These are phyloP conservation scores for barrel medic (Medicago truncatula) DNA, from an alignment of 306 rosid genomes.

Conservation along the genomic window DNA sequence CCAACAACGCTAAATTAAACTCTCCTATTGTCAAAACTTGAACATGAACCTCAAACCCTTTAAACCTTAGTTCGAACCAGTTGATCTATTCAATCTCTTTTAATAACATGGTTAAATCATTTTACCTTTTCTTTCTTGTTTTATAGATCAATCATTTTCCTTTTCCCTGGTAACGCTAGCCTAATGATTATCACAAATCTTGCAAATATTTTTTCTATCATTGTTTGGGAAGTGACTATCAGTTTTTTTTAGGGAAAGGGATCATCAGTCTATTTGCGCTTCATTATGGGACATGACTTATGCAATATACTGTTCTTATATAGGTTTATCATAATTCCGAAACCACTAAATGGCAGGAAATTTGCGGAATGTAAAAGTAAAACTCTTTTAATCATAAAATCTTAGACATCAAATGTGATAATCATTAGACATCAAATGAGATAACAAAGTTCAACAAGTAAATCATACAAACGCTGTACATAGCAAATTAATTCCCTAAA, in stretches of 20 bases:
- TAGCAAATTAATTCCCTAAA: too few relatives aligned
- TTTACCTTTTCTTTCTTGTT: too few relatives aligned
- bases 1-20: too few relatives aligned
- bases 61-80: too few relatives aligned
- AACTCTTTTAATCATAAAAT: constrained; percentile 40
- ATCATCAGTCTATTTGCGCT: background rate
- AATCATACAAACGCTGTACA: background rate
- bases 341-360: constrained; percentile 23
- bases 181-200: constrained; percentile 10
- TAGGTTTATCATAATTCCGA: background rate
- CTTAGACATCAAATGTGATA: constrained; percentile 29
- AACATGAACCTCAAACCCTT: too few relatives aligned
- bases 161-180: background rate
- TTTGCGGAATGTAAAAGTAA: background rate
- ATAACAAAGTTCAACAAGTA: constrained; percentile 11
- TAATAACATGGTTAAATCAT: too few relatives aligned
- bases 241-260: background rate
- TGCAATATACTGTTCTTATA: background rate
- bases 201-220: background rate
- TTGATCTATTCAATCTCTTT: too few relatives aligned
- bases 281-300: constrained; percentile 29
- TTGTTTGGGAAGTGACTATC: background rate
- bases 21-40: too few relatives aligned
- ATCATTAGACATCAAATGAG: constrained; percentile 27
- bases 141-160: too few relatives aligned